Evolutionary conservation across 257 asterid genomes (phyloP), one percentile per base, ranked within the genome.

Genomic region (Primulina huaijiensis): DNA sequence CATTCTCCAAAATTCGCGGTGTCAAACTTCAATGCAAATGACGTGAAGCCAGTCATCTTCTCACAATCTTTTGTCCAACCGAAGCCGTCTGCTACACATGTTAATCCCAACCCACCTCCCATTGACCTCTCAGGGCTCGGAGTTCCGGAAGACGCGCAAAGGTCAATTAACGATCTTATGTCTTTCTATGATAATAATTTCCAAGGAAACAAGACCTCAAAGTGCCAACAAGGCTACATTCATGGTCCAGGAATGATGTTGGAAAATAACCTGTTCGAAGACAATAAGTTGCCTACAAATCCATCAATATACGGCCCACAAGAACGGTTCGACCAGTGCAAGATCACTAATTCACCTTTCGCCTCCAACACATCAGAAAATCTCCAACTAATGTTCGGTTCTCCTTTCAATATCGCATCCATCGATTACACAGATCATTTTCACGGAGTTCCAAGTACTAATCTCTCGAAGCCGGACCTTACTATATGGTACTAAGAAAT

Each of bases 141-240:
- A 25, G 92, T 90, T 38, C 89, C 97, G 1, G 97, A 90, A 74
- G 97, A 86, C n/a, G 97, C 92, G 69, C 89, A 86, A 76, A 85
- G 87, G 75, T 79, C 77, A 86, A 86, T 90, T 70, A 78, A 35
- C 2, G 92, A 85, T 25, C 95, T 90, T 7, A 84, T 90, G 95
- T 85, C 95, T 0, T 68, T 76, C 5, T 90, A 90, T 2, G 97
- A 88, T 2, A 71, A 34, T 5, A 84, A 86, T 58, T 71, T 86
- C 50, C 89, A 83, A 70, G 80, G 72, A 35, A 81, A 77, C 80
- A 80, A 75, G 66, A 75, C 56, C 70, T 31, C 78, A 12, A 75
- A 64, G 7, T 60, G 77, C 70, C 82, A 79, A 70, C 79, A 62
- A 10, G 81, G 76, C 43, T 86, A 67, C 74, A 68, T 78, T 34